These are phyloP conservation scores for Pseudopithomyces maydicus DNA, from an alignment of 2,329 filamentous ascomycete genomes.

Conservation along the genomic window DNA sequence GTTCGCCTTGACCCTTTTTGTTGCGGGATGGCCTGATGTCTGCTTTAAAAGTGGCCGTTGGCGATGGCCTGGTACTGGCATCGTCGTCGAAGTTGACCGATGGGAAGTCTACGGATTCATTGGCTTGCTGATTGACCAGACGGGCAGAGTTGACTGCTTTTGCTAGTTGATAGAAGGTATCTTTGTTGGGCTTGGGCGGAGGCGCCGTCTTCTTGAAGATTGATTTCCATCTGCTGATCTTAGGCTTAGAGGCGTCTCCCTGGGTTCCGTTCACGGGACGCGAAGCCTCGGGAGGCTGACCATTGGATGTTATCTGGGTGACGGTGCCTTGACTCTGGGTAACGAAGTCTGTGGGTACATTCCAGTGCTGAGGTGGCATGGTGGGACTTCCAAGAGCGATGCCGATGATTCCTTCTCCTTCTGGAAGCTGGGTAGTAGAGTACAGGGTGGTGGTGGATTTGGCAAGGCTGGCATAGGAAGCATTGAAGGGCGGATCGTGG, in stretches of 20 bases:
- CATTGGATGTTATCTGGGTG: slow-evolving; percentile 24
- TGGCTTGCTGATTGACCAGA: slow-evolving; percentile 40
- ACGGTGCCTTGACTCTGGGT: slow-evolving; percentile 20
- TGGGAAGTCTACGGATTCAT: slow-evolving; percentile 25
- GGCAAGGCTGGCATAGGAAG: slow-evolving; percentile 33
- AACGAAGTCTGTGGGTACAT: slow-evolving; percentile 24
- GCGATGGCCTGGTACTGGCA: slow-evolving; percentile 27
- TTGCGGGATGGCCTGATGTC: slow-evolving; percentile 38
- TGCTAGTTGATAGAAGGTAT: slow-evolving; percentile 43
- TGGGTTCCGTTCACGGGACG: slow-evolving; percentile 7
- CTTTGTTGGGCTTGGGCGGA: slow-evolving; percentile 28
- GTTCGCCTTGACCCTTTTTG: slow-evolving; percentile 21
- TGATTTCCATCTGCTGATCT: slow-evolving; percentile 47
- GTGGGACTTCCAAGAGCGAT: slow-evolving; percentile 48
- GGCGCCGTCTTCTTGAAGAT: slow-evolving; percentile 41
- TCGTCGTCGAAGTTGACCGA: slow-evolving; percentile 21
- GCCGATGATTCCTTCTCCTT: slow-evolving; percentile 41
- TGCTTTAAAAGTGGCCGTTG: slow-evolving; percentile 36
- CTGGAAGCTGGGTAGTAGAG: slow-evolving; percentile 33
- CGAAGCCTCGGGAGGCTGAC: slow-evolving; percentile 8
- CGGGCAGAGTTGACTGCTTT: slow-evolving; percentile 28
- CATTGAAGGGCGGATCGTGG: slow-evolving; percentile 30
- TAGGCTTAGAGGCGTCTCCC: slow-evolving; percentile 34
- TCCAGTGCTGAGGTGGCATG: slow-evolving; percentile 33
- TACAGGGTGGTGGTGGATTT: slow-evolving; percentile 38